phyloP scores from a whole-genome alignment of 192 early-diverging fungal species.

The Funneliformis geosporum region DNA sequence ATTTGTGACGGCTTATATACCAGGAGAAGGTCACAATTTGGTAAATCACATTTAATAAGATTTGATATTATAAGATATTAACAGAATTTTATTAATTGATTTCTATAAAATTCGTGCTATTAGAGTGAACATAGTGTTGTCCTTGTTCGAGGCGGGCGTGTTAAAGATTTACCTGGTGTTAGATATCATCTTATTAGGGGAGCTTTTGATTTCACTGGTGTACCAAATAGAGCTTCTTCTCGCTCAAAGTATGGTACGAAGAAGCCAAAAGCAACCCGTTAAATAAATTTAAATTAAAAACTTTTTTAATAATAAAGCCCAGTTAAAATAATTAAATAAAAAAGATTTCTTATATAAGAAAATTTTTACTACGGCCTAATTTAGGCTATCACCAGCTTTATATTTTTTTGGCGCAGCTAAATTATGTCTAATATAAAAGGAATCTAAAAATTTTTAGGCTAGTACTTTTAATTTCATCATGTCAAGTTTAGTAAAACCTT shows the following conservation, averaged over 20 bases:
- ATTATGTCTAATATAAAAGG: not conserved
- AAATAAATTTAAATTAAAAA: slow-evolving; percentile 19
- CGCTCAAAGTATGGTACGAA: slow-evolving; percentile 95
- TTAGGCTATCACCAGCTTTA: not conserved
- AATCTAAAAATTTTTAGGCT: not conserved
- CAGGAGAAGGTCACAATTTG: slow-evolving; percentile 97
- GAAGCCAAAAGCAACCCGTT: slow-evolving; percentile 58
- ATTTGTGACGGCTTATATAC: slow-evolving; percentile 93
- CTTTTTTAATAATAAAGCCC: not conserved
- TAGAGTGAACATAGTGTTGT: slow-evolving; percentile 93
- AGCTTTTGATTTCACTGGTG: slow-evolving; percentile 92
- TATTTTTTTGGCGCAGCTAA: not conserved
- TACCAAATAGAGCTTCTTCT: slow-evolving; percentile 75
- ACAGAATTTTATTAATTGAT: slow-evolving; percentile 4
- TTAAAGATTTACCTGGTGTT: slow-evolving; percentile 97
- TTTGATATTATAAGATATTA: not conserved
- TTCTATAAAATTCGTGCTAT: not conserved
- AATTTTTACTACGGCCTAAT: not conserved
- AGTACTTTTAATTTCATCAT: not conserved
- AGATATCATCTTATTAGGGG: slow-evolving; percentile 93
- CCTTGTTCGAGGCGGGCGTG: slow-evolving; percentile 91
- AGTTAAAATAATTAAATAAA: no score
- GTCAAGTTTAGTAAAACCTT: slow-evolving; percentile 14
- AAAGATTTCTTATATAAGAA: no score
- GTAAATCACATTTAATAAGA: slow-evolving; percentile 31